Conservation (phyloP, 2,329 filamentous ascomycete genomes). For the Colletotrichum sojae region DNA sequence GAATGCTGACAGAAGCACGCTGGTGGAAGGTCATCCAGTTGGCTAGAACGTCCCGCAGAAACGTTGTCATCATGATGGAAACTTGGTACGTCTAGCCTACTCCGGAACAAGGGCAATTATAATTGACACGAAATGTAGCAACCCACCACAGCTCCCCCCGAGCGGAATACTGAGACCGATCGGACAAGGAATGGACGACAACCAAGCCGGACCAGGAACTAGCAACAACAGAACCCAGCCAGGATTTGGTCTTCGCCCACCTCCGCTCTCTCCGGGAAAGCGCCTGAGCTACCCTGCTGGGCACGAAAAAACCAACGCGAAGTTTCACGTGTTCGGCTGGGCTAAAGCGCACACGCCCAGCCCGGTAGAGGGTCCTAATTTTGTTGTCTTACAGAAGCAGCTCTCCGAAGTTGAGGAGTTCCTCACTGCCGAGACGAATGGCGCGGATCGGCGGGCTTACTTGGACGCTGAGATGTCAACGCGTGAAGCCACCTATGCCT, state of each 20-base stretch:
- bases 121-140: slow-evolving; percentile 10
- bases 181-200: not conserved
- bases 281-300: slow-evolving; percentile 28
- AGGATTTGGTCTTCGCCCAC: not conserved
- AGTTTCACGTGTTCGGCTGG: slow-evolving; percentile 41
- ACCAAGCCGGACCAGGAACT: not conserved
- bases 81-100: slow-evolving; percentile 21
- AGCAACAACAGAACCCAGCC: not conserved
- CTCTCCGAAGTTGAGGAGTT: slow-evolving; percentile 35
- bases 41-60: slow-evolving; percentile 41
- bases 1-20: slow-evolving; percentile 46
- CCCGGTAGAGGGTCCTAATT: slow-evolving; percentile 31
- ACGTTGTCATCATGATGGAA: slow-evolving; percentile 44
- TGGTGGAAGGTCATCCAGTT: slow-evolving; percentile 51
- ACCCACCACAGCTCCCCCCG: slow-evolving; percentile 33
- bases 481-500: slow-evolving; percentile 49
- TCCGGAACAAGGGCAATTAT: not conserved
- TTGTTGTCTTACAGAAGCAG: slow-evolving; percentile 32
- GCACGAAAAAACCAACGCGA: slow-evolving; percentile 17
- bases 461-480: slow-evolving; percentile 37
- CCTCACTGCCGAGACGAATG: slow-evolving; percentile 31
- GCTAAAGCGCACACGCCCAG: slow-evolving; percentile 7
- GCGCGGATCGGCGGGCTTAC: slow-evolving; percentile 26
- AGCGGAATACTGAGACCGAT: slow-evolving; percentile 30
- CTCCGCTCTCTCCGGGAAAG: slow-evolving; percentile 8